phyloP scores from a whole-genome alignment of 1,284 basidiomycete species.

The Somion occarium region DNA sequence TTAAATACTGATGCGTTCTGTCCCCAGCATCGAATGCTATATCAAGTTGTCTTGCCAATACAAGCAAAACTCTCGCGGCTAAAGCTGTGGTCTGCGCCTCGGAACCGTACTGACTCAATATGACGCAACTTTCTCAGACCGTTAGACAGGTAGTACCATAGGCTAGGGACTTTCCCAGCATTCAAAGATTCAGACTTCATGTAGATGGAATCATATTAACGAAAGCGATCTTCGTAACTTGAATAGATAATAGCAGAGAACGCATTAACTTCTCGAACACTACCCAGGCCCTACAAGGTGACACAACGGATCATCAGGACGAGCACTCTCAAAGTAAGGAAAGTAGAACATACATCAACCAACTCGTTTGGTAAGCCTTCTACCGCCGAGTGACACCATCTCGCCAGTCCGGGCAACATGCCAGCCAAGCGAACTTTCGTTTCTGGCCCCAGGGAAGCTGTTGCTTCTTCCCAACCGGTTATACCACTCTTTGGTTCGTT shows the following conservation, averaged over 20 bases:
- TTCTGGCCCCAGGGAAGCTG: conserved; percentile 16
- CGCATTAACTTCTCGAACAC: conserved; percentile 26
- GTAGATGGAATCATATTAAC: too few species aligned
- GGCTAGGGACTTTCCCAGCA: too few species aligned
- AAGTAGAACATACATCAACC: conserved; percentile 63
- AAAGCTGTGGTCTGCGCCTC: too few species aligned
- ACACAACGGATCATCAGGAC: conserved; percentile 3
- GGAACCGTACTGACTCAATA: too few species aligned
- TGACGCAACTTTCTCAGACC: too few species aligned
- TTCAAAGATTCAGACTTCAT: too few species aligned
- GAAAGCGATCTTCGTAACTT: conserved; percentile 31
- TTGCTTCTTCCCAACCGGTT: conserved; percentile 14
- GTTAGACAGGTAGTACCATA: too few species aligned
- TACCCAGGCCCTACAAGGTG: conserved; percentile 26
- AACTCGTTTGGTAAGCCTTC: conserved; percentile 77
- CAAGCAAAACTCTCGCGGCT: too few species aligned
- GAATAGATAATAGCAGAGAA: conserved; percentile 34
- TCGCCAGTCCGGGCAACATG: conserved; percentile 71
- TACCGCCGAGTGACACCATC: conserved; percentile 71
- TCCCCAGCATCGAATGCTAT: too few species aligned
- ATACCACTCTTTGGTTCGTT: conserved; percentile 13
- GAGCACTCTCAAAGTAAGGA: conserved; percentile 7
- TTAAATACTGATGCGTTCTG: too few species aligned
- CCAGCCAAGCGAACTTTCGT: conserved; percentile 50
- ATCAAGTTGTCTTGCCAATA: too few species aligned